A percentile compares a stretch with the other conserved stretches of the same genome.
phyloP scores from a whole-genome alignment of 225 moss, liverwort and hornwort species.

The Bryoerythrophyllum caledonicum region DNA sequence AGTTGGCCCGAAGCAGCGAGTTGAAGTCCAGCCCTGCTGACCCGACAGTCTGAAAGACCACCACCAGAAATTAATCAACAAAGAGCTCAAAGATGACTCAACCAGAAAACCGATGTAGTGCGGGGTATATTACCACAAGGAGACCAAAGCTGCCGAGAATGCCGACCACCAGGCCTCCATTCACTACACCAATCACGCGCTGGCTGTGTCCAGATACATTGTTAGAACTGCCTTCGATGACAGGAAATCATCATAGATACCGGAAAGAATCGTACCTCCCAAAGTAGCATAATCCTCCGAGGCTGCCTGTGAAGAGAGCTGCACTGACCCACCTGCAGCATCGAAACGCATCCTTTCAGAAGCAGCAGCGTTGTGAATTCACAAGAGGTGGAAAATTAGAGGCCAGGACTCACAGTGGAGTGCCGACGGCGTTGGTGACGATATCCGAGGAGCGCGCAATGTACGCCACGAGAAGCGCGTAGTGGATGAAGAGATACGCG shows the following conservation, averaged over 20 bases:
- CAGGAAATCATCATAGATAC: background rate
- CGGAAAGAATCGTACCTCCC: constrained; percentile 58
- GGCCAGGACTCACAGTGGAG: constrained; percentile 67
- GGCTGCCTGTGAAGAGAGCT: constrained; percentile 64
- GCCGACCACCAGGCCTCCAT: constrained; percentile 78
- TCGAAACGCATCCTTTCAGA: constrained; percentile 7
- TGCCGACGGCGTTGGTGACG: constrained; percentile 65
- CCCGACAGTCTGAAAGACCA: constrained; percentile 57
- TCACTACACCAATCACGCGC: constrained; percentile 67
- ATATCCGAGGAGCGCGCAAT: constrained; percentile 95
- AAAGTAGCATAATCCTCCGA: constrained; percentile 87
- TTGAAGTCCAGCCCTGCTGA: constrained; percentile 67
- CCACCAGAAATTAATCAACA: constrained; percentile 3
- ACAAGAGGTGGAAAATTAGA: background rate
- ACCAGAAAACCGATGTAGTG: background rate
- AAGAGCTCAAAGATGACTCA: background rate
- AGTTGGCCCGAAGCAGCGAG: constrained; percentile 60
- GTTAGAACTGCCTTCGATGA: background rate
- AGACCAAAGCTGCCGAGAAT: constrained; percentile 74
- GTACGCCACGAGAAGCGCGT: constrained; percentile 94
- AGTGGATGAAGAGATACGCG: constrained; percentile 92
- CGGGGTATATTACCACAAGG: constrained; percentile 65
- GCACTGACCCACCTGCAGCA: constrained; percentile 88
- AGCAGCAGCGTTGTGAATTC: background rate
- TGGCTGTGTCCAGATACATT: constrained; percentile 45